A percentile compares a stretch with the other conserved stretches of the same genome.
Evolutionary conservation across 768 basidiomycete species (phyloP).

Genomic region (Cubamyces lactineus): DNA sequence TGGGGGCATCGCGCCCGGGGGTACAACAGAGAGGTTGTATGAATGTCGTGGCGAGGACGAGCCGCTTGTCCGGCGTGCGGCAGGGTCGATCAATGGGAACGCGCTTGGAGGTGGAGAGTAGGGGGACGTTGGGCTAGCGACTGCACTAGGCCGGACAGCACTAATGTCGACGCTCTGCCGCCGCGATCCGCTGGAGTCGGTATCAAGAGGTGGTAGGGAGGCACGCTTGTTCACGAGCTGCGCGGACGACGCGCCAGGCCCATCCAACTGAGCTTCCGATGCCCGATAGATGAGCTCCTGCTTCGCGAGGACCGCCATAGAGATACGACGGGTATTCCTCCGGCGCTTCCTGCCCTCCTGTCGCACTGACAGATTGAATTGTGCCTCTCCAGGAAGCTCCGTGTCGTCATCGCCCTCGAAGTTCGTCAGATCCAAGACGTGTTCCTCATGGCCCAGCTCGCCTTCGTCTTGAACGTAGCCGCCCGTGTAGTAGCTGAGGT

Average conservation of each 20-base stretch:
- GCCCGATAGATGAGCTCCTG: constrained; percentile 17
- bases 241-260: constrained; percentile 3
- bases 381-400: constrained; percentile 56
- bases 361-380: constrained; percentile 54
- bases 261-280: constrained; percentile 13
- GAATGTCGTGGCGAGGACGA: constrained; percentile 4
- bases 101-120: constrained; percentile 16
- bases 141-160: background rate
- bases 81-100: constrained; percentile 12
- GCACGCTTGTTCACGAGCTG: constrained; percentile 14
- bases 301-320: constrained; percentile 25
- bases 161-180: constrained; percentile 7
- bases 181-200: background rate
- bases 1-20: background rate
- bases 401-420: constrained; percentile 78
- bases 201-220: constrained; percentile 15
- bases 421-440: constrained; percentile 69
- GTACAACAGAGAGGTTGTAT: constrained; percentile 11
- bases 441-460: constrained; percentile 46
- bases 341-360: constrained; percentile 67
- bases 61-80: background rate
- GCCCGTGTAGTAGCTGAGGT: constrained; percentile 47
- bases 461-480: constrained; percentile 41
- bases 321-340: constrained; percentile 42
- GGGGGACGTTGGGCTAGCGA: background rate